Conservation (phyloP, 176 grass and related monocot genomes). For the Hsuehochloa calcarea region DNA sequence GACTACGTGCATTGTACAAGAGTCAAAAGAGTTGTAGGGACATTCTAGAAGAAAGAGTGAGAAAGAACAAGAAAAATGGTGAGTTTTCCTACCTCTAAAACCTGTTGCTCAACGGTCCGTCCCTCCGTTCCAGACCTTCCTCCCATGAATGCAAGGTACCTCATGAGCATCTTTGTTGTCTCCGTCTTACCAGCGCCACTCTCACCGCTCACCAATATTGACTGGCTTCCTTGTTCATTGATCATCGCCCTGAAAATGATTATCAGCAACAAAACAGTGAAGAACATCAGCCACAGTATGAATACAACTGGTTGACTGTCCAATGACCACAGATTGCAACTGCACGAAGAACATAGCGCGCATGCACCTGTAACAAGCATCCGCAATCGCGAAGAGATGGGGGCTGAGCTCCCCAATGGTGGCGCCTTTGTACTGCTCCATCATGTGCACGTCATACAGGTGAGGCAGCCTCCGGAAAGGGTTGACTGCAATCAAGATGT, state of each 20-base stretch:
- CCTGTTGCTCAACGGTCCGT: conserved; percentile 90
- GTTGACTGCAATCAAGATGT: conserved; percentile 96
- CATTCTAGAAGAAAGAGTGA: neutral
- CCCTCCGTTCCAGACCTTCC: conserved; percentile 81
- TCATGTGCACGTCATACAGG: conserved; percentile 90
- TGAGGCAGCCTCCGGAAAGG: conserved; percentile 84
- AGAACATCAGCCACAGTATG: neutral
- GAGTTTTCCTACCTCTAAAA: conserved; percentile 61
- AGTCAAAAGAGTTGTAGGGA: conserved; percentile 12
- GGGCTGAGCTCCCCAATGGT: conserved; percentile 86
- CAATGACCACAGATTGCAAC: neutral
- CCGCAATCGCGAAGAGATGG: conserved; percentile 79
- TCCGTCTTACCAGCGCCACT: conserved; percentile 98
- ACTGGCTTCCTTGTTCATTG: conserved; percentile 89
- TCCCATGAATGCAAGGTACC: conserved; percentile 96
- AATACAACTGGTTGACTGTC: neutral
- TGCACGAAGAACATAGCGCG: neutral
- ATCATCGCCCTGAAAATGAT: conserved; percentile 64
- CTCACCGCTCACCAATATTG: conserved; percentile 91
- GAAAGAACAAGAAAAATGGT: neutral
- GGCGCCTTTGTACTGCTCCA: conserved; percentile 96
- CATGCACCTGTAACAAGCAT: conserved; percentile 76
- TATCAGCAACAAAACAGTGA: neutral
- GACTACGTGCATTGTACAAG: conserved; percentile 45
- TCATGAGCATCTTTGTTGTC: conserved; percentile 98